Base-by-base conservation (phyloP, 2,329 filamentous ascomycete genomes). In the Phialophora macrospora region DNA sequence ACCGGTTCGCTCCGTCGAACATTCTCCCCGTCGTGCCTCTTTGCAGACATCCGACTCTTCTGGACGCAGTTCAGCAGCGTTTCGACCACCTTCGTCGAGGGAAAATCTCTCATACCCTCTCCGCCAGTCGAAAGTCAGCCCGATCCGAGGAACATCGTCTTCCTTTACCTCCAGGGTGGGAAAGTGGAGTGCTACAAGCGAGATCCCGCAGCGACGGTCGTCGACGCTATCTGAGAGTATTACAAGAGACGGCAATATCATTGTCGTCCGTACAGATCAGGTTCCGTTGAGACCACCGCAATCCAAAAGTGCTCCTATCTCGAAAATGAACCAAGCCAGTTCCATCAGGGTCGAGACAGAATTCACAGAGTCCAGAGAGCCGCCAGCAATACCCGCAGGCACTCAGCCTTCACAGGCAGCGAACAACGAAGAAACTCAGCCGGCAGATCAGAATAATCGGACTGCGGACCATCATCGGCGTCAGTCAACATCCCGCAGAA, bases 321-420 rank as follows among this genome's bases (percentile, higher is more conserved):
- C 41, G 7, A 41, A 34, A 30, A 22, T 17, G 7, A 49, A 55
- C 30, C 56, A 51, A 4, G 30, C 60, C 4, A 64, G 56, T 44
- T 56, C 65, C 11, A 67, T 69, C 11, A 65, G 32, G 26, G 63
- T 71, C 34, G 63, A 69, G 54, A 68, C 58, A 12, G 54, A 66
- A 7, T 69, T 68, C 41, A 6, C 62, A 11, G 62, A 66, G 44
- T 26, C 54, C 3, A 22, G 11, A 14, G 55, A 32, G 8, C 11
- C 14, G 4, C 11, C 14, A 38, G 9, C 12, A 6, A 24, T 8
- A 26, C 8, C 44, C 5, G 24, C 51, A 14, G 28, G 17, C 6
- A 7, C 5, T 55, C 52, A 55, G n/a, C n/a, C 24, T 8, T 28
- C 28, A 32, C 22, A 55, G 17, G 1, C 52, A 32, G 28, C 2